Percentiles rank a stretch among this genome's conserved stretches.
Conservation (phyloP, 2,329 filamentous ascomycete species). For the Diaporthe eres region DNA sequence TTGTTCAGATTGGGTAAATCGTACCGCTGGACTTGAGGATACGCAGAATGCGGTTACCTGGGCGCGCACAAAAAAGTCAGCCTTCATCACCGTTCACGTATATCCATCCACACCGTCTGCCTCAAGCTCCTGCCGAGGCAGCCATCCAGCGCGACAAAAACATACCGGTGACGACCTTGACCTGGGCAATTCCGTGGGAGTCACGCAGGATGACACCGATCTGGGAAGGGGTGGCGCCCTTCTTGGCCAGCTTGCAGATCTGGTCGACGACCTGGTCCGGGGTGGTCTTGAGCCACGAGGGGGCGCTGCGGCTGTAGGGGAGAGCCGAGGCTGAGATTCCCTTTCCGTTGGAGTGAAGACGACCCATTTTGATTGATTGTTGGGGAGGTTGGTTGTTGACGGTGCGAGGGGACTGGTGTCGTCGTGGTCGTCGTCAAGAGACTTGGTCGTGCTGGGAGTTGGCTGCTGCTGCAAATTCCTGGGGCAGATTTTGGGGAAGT, state of each 20-base stretch:
- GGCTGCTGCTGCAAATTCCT: constrained; percentile 10
- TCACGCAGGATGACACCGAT: constrained; percentile 99
- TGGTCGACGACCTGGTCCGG: constrained; percentile 98
- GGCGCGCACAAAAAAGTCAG: constrained; percentile 47
- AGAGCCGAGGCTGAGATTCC: constrained; percentile 96
- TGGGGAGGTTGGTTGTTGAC: constrained; percentile 46
- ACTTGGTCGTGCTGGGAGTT: constrained; percentile 41
- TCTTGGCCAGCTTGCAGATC: constrained; percentile 99
- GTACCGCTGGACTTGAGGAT: constrained; percentile 98
- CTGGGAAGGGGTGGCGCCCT: constrained; percentile 98
- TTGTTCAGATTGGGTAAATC: constrained; percentile 57
- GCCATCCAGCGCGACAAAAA: constrained; percentile 41
- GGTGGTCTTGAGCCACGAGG: constrained; percentile 98
- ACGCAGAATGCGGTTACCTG: constrained; percentile 99
- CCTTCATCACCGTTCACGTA: neutral
- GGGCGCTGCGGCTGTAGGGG: constrained; percentile 94
- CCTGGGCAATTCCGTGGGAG: constrained; percentile 97
- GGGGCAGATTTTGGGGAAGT: constrained; percentile 34
- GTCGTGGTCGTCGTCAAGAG: constrained; percentile 45
- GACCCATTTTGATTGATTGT: constrained; percentile 81
- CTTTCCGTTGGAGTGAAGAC: constrained; percentile 99
- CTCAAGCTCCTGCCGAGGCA: neutral
- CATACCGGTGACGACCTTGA: constrained; percentile 97
- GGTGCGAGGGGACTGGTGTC: constrained; percentile 43
- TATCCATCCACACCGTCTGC: neutral